A percentile compares a stretch with the other conserved stretches of the same genome.
Evolutionary conservation across 257 asterid genomes (phyloP).

Genomic region (Voacanga thouarsii): DNA sequence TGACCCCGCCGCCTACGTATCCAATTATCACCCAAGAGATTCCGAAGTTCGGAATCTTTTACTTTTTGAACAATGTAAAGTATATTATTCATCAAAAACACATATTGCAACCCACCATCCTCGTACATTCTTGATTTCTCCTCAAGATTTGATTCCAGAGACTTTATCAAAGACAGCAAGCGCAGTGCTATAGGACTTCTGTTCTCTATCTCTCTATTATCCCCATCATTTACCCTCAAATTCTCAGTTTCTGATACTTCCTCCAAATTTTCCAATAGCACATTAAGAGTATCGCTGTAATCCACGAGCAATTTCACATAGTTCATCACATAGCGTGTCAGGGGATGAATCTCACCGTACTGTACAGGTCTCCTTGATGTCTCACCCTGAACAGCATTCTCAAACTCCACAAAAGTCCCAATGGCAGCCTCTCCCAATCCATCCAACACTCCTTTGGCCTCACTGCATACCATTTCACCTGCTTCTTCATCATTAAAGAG

Average conservation of each 20-base stretch:
- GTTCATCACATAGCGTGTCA: constrained; percentile 92
- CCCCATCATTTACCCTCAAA: constrained; percentile 28
- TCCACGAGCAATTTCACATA: constrained; percentile 83
- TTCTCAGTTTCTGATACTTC: constrained; percentile 24
- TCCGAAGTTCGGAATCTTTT: constrained; percentile 78
- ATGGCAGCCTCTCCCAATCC: constrained; percentile 79
- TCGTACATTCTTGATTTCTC: constrained; percentile 86
- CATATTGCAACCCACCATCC: constrained; percentile 72
- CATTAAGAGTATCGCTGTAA: constrained; percentile 69
- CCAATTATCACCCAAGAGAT: constrained; percentile 85
- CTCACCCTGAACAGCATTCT: constrained; percentile 89
- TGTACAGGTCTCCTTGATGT: constrained; percentile 69
- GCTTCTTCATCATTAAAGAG: constrained; percentile 71
- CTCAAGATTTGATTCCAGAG: constrained; percentile 81
- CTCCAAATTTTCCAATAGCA: constrained; percentile 50
- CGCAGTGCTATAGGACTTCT: constrained; percentile 53
- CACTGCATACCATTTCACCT: constrained; percentile 77
- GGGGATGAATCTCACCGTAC: constrained; percentile 88
- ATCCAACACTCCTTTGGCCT: constrained; percentile 79
- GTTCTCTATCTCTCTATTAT: constrained; percentile 45
- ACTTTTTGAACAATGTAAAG: constrained; percentile 90
- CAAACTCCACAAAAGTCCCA: constrained; percentile 88
- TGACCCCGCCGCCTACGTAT: constrained; percentile 73
- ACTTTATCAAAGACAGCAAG: constrained; percentile 55
- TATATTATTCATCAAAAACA: constrained; percentile 88